A percentile compares a stretch with the other conserved stretches of the same genome.
These are phyloP conservation scores for Coniochaeta sp. DNA, from an alignment of 2,329 filamentous ascomycete species.

Conservation along the genomic window DNA sequence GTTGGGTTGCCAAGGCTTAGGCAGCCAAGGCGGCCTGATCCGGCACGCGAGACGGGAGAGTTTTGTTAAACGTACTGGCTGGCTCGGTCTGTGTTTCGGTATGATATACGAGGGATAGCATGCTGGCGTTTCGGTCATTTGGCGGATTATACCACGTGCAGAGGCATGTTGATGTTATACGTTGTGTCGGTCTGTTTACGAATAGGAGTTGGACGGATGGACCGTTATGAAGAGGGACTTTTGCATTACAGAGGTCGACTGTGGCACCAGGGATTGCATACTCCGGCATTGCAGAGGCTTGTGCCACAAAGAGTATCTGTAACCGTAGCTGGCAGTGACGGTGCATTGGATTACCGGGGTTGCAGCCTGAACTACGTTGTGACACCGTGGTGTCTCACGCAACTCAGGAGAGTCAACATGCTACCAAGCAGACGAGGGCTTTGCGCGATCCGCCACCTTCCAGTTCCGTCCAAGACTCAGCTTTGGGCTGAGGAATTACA, in stretches of 20 bases:
- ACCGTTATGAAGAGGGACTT: background rate
- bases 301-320: background rate
- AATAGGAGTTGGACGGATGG: background rate
- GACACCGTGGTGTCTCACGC: background rate
- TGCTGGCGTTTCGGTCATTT: background rate
- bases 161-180: background rate
- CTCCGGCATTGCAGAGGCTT: background rate
- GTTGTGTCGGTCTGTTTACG: background rate
- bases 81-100: background rate
- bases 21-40: background rate
- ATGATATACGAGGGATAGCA: background rate
- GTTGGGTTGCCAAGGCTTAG: conserved; percentile 82
- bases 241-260: background rate
- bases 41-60: no score
- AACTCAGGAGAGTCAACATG: background rate
- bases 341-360: background rate
- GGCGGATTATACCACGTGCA: background rate
- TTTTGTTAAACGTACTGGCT: background rate
- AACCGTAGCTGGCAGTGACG: background rate
- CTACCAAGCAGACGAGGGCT: background rate
- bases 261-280: background rate
- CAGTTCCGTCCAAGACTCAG: background rate
- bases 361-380: background rate
- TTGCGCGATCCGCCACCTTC: background rate
- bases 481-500: background rate